Conservation (phyloP, 2,329 filamentous ascomycete genomes). For the Fusarium nelsonii region DNA sequence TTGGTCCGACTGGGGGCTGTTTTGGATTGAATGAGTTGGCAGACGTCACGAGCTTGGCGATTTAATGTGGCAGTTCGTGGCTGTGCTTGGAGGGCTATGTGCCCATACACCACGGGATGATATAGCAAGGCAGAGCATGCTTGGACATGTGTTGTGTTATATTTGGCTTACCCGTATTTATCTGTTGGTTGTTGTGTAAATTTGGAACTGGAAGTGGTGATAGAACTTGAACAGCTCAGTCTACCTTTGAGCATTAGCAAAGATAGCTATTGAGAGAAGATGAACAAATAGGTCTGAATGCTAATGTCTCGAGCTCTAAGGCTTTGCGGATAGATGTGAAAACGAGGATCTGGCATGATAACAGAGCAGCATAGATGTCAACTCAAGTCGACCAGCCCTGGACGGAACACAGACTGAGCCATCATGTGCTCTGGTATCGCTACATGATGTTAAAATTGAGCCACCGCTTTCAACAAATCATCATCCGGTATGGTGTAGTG, state of each 20-base stretch:
- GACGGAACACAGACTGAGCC: neutral
- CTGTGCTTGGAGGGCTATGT: slow-evolving; percentile 6
- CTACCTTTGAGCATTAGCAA: neutral
- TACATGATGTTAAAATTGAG: rapidly evolving
- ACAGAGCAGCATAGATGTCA: neutral
- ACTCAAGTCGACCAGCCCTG: too few relatives aligned
- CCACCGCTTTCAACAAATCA: neutral
- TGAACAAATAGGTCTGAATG: neutral
- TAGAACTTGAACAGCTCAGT: neutral
- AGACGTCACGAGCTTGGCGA: slow-evolving; percentile 16
- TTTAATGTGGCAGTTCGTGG: neutral
- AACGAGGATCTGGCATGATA: neutral
- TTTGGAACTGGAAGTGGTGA: neutral
- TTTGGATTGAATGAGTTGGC: slow-evolving; percentile 3
- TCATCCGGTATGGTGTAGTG: slow-evolving; percentile 52
- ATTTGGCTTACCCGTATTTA: neutral
- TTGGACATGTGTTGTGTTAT: neutral
- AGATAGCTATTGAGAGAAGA: neutral
- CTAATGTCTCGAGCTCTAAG: neutral
- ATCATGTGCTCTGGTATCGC: too few relatives aligned
- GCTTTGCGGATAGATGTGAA: neutral
- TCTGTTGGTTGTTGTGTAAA: neutral
- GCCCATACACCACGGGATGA: neutral
- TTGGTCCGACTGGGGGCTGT: neutral
- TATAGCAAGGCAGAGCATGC: neutral